Conservation (phyloP, 1,139 yeast species). For the Debaryomyces psychrophilus region DNA sequence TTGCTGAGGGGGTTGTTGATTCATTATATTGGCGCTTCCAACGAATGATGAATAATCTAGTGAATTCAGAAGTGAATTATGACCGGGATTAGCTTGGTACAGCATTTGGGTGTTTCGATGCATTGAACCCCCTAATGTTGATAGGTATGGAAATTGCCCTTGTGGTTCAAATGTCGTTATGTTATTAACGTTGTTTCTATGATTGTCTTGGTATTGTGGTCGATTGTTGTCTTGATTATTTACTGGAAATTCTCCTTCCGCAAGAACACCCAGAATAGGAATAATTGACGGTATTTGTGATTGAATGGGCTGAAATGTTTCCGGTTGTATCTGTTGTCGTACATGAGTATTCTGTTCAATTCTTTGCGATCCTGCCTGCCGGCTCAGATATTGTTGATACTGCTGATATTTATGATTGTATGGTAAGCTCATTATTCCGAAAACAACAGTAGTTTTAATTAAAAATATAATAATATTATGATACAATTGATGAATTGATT, state of each 20-base stretch:
- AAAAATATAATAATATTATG: not conserved
- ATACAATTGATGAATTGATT: not conserved
- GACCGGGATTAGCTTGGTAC: not conserved
- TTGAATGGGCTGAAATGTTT: not conserved
- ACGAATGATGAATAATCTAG: not conserved
- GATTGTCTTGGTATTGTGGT: not conserved
- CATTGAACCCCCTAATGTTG: not conserved
- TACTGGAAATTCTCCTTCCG: not conserved
- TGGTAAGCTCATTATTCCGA: slow-evolving; percentile 10
- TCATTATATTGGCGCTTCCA: not conserved
- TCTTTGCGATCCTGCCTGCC: slow-evolving; percentile 2
- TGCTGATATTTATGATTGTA: slow-evolving; percentile 8
- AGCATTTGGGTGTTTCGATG: not conserved
- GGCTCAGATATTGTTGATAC: slow-evolving; percentile 1
- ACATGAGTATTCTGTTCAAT: not conserved
- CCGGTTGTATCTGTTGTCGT: slow-evolving; percentile 5
- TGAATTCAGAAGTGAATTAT: not conserved
- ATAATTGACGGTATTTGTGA: slow-evolving; percentile 1
- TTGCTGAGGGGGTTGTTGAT: not conserved
- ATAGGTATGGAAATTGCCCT: not conserved
- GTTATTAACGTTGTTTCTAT: not conserved
- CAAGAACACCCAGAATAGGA: not conserved
- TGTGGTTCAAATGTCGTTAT: not conserved
- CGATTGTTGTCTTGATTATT: not conserved
- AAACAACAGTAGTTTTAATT: not conserved